Evolutionary conservation across 2,329 filamentous ascomycete genomes (phyloP), one percentile per base, ranked within the genome.

Genomic region (Chrysosphaeria jannelii): DNA sequence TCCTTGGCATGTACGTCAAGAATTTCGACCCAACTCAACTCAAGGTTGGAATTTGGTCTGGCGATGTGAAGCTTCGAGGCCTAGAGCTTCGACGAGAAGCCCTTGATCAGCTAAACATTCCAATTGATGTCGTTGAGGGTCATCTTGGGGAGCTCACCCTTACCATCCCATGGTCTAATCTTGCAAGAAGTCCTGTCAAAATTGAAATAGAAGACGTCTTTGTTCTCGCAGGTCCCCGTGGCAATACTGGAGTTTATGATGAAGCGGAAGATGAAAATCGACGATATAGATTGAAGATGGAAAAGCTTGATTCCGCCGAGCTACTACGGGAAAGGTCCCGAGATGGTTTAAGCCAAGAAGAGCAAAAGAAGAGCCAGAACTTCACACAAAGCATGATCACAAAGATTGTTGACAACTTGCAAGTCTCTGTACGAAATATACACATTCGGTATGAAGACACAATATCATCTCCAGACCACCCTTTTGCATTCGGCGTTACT

Each of bases 1-100:
- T 97, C 49, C 51, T 99, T 62, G 88, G 85, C 57, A 90, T 93
- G 71, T 97, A 97, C 46, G 81, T 99, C 46, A 79, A 89, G 58
- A 93, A 97, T 48, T 97, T 99, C 43, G 85, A 99, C 46, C 76
- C 85, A 25, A 71, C 76, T 38, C 85, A 97, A 51, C 59, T 99
- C 33, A 97, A 97, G 42, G 79, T 97, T 31, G 85, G 88, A 31
- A 97, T 97, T 38, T 97, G 81, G 85, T 89, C 75, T 12, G 85
- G 88, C 36, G 85, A 99, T 50, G 85, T 97, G 38, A 90, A 89
- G 48, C 57, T 99, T 21, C 67, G 68, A 29, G 68, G 97, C 37
- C 66, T 99, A 28, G 74, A 97, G 49, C 58, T 99, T 22, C 75
- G 79, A 26, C 64, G 74, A 28, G 85, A 97, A 53, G 85, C 85